Conservation (phyloP, 2,329 filamentous ascomycete species). For the Colletotrichum sansevieriae region DNA sequence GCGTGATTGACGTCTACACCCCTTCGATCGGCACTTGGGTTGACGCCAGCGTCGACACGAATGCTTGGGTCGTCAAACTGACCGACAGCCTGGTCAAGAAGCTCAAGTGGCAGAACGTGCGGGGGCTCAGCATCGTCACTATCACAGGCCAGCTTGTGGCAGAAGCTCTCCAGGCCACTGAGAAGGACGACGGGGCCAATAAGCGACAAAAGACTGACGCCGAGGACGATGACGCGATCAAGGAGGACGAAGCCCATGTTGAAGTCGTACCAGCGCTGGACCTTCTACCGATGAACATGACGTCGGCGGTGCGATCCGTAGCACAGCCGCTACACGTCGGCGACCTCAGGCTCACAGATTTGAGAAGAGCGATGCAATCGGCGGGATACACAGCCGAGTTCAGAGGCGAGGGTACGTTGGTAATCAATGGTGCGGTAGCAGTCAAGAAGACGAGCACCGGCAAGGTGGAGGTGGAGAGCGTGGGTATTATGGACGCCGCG, state of each 20-base stretch:
- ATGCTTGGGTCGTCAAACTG: constrained; percentile 95
- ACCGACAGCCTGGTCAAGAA: constrained; percentile 87
- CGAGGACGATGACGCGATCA: constrained; percentile 39
- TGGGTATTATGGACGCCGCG: constrained; percentile 63
- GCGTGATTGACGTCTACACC: constrained; percentile 81
- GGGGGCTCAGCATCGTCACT: constrained; percentile 91
- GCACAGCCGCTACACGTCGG: constrained; percentile 94
- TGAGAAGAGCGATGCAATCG: constrained; percentile 85
- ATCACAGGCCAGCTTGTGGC: constrained; percentile 78
- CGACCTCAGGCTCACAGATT: constrained; percentile 88
- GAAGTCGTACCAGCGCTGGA: constrained; percentile 63
- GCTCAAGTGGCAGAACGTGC: constrained; percentile 94
- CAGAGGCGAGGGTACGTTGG: constrained; percentile 88
- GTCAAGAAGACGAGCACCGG: constrained; percentile 91
- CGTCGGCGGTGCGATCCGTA: constrained; percentile 79
- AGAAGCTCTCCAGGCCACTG: constrained; percentile 48
- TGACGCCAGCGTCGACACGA: constrained; percentile 96
- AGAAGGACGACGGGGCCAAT: constrained; percentile 57
- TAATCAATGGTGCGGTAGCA: constrained; percentile 89
- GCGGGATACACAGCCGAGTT: constrained; percentile 92
- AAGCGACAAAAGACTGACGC: constrained; percentile 64
- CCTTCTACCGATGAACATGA: constrained; percentile 69
- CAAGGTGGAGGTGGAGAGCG: constrained; percentile 87
- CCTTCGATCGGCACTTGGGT: constrained; percentile 80
- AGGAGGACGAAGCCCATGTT: constrained; percentile 35